These are phyloP conservation scores for Magnaporthiopsis incrustans DNA, from an alignment of 2,329 filamentous ascomycete species.

Conservation along the genomic window DNA sequence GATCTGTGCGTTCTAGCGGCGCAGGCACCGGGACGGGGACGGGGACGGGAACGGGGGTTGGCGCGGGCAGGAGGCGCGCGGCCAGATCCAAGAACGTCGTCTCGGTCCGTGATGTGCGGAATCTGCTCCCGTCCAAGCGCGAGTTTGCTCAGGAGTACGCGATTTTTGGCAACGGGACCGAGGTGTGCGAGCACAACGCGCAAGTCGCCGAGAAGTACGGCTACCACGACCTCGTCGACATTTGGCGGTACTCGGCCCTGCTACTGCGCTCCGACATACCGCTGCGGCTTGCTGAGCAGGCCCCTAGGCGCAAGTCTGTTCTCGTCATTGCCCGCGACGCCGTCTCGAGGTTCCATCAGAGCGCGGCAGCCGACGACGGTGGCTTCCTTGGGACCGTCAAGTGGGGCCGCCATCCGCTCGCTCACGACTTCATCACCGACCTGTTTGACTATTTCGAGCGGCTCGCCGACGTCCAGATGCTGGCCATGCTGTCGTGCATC, in stretches of 20 bases:
- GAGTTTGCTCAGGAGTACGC: conserved; percentile 71
- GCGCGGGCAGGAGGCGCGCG: conserved; percentile 36
- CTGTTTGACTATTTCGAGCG: conserved; percentile 58
- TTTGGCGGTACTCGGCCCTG: conserved; percentile 77
- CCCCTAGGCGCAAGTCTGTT: conserved; percentile 48
- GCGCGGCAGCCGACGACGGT: conserved; percentile 9
- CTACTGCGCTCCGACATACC: conserved; percentile 71
- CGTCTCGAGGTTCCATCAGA: conserved; percentile 31
- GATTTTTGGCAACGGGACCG: conserved; percentile 74
- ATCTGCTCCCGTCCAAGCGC: conserved; percentile 69
- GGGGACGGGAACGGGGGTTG: conserved; percentile 48
- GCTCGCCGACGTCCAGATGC: conserved; percentile 58
- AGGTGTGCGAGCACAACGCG: conserved; percentile 80
- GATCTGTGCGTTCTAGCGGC: conserved; percentile 50
- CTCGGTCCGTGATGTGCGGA: conserved; percentile 61
- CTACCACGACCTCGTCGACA: conserved; percentile 62
- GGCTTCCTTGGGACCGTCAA: conserved; percentile 52
- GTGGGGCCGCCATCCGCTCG: conserved; percentile 60
- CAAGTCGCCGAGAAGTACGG: conserved; percentile 64
- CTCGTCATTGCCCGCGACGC: conserved; percentile 62
- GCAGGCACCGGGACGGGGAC: conserved; percentile 53
- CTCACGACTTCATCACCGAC: conserved; percentile 50
- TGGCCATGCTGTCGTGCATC: conserved; percentile 64
- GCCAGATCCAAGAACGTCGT: conserved; percentile 60
- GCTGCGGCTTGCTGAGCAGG: conserved; percentile 48